Percentiles rank a stretch among this genome's conserved stretches.
These are phyloP conservation scores for Pestalotiopsis sp. DNA, from an alignment of 2,329 filamentous ascomycete genomes.

Conservation along the genomic window DNA sequence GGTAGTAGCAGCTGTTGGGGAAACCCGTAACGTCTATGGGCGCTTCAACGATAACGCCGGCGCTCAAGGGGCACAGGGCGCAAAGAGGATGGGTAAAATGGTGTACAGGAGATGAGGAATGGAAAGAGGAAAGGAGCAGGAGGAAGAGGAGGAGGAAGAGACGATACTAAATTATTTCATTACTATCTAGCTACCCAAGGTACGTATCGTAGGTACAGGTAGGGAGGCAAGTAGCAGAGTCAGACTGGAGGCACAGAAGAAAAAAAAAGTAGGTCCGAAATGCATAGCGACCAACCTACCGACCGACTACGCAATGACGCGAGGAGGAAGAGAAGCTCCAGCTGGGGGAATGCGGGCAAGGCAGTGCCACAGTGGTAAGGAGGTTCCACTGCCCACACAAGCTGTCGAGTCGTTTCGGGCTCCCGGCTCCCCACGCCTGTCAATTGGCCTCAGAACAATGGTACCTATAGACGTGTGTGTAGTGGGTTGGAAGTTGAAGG, in stretches of 20 bases:
- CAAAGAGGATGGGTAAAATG: not conserved
- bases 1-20: too few species aligned
- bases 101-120: not conserved
- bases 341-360: conserved; percentile 1
- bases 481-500: not conserved
- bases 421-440: not conserved
- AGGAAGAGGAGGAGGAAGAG: not conserved
- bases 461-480: not conserved
- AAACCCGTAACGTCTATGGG: not conserved
- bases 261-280: conserved; percentile 4
- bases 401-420: not conserved
- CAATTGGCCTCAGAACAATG: not conserved
- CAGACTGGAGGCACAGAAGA: not conserved
- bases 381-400: not conserved
- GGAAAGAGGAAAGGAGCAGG: not conserved
- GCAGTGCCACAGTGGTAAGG: not conserved
- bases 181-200: not conserved
- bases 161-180: not conserved
- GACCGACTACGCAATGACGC: not conserved
- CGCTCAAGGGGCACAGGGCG: not conserved
- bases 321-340: not conserved
- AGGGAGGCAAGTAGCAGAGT: not conserved
- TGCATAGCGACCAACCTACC: not conserved
- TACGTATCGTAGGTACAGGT: not conserved
- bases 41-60: not conserved